phyloP scores from a whole-genome alignment of 192 early-diverging fungal genomes.

The Podila minutissima region DNA sequence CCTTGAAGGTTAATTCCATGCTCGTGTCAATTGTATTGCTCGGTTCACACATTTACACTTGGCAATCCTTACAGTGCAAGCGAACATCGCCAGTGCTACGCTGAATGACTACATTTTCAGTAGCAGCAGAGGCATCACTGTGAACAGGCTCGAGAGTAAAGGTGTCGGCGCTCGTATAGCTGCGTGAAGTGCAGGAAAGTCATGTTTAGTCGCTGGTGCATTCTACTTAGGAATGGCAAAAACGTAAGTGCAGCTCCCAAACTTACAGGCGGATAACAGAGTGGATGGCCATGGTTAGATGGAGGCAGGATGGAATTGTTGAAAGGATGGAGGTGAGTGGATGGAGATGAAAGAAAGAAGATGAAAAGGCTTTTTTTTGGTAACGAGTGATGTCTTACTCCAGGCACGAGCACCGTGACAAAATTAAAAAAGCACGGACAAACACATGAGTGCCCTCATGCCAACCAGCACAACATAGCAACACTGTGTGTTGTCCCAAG shows the following conservation, averaged over 20 bases:
- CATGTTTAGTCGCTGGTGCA: neutral
- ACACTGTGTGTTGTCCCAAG: neutral
- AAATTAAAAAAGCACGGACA: neutral
- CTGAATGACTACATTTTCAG: slow-evolving; percentile 69
- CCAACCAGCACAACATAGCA: neutral
- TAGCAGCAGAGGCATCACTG: slow-evolving; percentile 53
- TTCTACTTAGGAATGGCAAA: neutral
- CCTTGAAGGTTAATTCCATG: neutral
- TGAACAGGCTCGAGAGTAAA: slow-evolving; percentile 68
- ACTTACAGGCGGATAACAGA: slow-evolving; percentile 4
- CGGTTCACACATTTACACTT: neutral
- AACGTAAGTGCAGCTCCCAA: neutral
- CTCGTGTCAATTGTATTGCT: neutral
- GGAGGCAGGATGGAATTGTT: neutral
- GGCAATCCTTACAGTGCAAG: slow-evolving; percentile 59
- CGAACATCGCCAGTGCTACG: slow-evolving; percentile 57
- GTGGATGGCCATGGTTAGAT: neutral
- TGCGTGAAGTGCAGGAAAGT: slow-evolving; percentile 4
- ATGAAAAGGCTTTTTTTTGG: neutral
- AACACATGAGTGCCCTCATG: neutral
- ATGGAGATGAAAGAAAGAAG: neutral
- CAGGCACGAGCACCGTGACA: neutral
- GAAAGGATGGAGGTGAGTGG: too few species aligned
- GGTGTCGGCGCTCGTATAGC: slow-evolving; percentile 64
- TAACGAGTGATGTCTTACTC: neutral